Evolutionary conservation across 2,329 filamentous ascomycete genomes (phyloP).

Genomic region (Claviceps humidiphila): DNA sequence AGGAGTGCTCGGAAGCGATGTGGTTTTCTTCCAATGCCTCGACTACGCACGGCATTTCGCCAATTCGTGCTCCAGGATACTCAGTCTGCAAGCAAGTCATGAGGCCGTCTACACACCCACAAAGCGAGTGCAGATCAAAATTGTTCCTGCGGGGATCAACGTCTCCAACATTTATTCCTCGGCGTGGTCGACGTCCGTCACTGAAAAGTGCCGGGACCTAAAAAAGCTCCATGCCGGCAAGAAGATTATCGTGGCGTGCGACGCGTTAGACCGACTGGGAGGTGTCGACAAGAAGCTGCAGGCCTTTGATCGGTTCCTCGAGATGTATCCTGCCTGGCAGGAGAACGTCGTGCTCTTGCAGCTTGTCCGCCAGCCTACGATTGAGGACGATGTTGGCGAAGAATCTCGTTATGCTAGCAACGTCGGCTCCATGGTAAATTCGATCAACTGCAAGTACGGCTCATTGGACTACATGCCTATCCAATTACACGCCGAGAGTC

Average conservation of each 20-base stretch:
- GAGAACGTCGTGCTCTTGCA: constrained; percentile 86
- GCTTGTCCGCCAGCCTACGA: constrained; percentile 72
- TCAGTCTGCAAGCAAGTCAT: constrained; percentile 71
- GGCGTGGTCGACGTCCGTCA: constrained; percentile 58
- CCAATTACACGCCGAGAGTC: constrained; percentile 88
- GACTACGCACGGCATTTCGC: constrained; percentile 90
- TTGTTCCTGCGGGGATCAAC: constrained; percentile 51
- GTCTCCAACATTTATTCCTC: constrained; percentile 58
- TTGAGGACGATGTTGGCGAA: constrained; percentile 61
- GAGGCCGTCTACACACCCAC: constrained; percentile 74
- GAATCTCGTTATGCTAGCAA: constrained; percentile 72
- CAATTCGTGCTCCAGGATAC: constrained; percentile 78
- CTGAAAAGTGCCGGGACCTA: constrained; percentile 59
- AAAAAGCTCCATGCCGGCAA: constrained; percentile 67
- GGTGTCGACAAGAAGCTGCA: constrained; percentile 88
- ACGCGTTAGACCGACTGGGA: constrained; percentile 80
- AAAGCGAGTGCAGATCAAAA: constrained; percentile 1
- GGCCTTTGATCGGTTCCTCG: constrained; percentile 82
- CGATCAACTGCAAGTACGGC: constrained; percentile 82
- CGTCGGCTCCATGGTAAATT: constrained; percentile 76
- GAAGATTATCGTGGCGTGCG: constrained; percentile 86
- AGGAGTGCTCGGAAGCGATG: constrained; percentile 75
- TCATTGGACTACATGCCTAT: constrained; percentile 80
- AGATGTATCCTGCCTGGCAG: constrained; percentile 77
- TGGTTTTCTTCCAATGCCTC: constrained; percentile 88